Base-by-base conservation (phyloP, 2,329 filamentous ascomycete species). In the Aspergillus neotritici region DNA sequence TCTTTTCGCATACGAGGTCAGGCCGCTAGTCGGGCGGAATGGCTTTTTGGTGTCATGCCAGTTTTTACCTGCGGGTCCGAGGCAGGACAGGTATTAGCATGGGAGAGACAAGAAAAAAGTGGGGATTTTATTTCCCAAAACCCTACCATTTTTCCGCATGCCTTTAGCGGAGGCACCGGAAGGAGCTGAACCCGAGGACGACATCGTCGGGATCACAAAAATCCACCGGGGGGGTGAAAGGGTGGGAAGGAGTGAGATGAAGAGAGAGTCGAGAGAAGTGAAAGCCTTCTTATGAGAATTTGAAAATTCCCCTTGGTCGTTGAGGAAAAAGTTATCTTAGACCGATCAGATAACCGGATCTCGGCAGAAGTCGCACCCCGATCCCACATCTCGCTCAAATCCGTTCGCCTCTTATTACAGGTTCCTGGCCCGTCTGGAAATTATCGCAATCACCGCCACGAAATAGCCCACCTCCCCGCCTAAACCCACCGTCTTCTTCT, bases 21-120 rank as follows among this genome's bases (percentile, higher is more conserved):
- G 77, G 17, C 90, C 88, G 8, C 85, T 77, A 11, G 74, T 82
- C 4, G 87, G 91, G 31, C 93, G 84, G 68, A 97, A 97, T 1
- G 93, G 82, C 50, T 84, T 86, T 65, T 89, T 91, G 21, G 79
- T 75, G 41, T 77, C 74, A 64, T 94, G 89, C 93, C 93, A 98
- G 73, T 94, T 87, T 73, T 97, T 96, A 64, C 93, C 93, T 95
- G 62, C 34, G 42, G 41, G 50, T 48, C 48, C 47, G 39, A 44
- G 29, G 35, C 51, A 54, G 38, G 32, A 41, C 43, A 43, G 37
- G 44, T 31, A 44, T 53, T 51, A 57, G 53, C 43, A 33, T 37
- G 36, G 30, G 34, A 41, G 41, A 41, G 41, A 21, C 36, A 28
- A 28, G 14, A 34, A 33, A 51, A 48, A 53, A 50, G 41, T 44